These are phyloP conservation scores for Bryoglossum gracile DNA, from an alignment of 495 filamentous ascomycete genomes.

Conservation along the genomic window DNA sequence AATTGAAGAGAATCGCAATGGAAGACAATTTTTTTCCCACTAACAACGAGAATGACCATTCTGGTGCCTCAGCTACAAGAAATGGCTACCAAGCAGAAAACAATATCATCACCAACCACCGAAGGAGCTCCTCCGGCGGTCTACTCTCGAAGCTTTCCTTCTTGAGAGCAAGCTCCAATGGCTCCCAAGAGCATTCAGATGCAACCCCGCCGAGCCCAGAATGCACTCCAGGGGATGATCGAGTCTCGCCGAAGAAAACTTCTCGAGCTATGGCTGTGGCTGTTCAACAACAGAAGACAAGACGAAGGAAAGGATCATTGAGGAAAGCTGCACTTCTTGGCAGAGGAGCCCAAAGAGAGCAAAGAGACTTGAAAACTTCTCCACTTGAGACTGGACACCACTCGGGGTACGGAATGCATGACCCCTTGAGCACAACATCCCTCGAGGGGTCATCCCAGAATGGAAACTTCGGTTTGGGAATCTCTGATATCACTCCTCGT, in stretches of 20 bases:
- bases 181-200: conserved; percentile 35
- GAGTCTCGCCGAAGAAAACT: conserved; percentile 33
- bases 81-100: background rate
- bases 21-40: background rate
- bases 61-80: background rate
- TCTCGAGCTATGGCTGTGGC: conserved; percentile 48
- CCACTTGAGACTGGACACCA: conserved; percentile 34
- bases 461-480: conserved; percentile 36
- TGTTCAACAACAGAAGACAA: conserved; percentile 59
- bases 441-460: conserved; percentile 19
- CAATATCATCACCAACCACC: conserved; percentile 39
- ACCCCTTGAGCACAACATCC: conserved; percentile 16
- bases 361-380: conserved; percentile 37
- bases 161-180: conserved; percentile 44
- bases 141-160: conserved; percentile 56
- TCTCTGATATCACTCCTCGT: conserved; percentile 40
- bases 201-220: conserved; percentile 32
- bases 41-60: conserved; percentile 1
- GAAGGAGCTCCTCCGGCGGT: conserved; percentile 57
- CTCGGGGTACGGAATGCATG: conserved; percentile 17
- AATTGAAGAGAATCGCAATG: background rate
- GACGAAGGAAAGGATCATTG: conserved; percentile 70
- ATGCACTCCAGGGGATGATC: conserved; percentile 18
- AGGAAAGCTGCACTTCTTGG: conserved; percentile 74
- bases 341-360: conserved; percentile 55